Base-by-base conservation (phyloP, 371 early-diverging fungal species). In the Sporodiniella umbellata region DNA sequence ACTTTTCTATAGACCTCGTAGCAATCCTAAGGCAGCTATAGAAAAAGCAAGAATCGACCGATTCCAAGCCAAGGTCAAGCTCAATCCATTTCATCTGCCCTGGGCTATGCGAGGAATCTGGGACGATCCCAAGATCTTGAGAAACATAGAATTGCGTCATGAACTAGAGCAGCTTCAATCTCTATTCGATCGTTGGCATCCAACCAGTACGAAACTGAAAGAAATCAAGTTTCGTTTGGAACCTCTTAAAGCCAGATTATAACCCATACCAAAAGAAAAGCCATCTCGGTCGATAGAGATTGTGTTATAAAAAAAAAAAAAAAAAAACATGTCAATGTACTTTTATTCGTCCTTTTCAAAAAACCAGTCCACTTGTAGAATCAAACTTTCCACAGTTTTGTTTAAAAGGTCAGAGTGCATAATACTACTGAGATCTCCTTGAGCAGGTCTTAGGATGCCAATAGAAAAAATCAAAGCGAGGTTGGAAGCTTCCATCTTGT, bases 401-500 rank as follows among this genome's bases (percentile, higher is more conserved):
- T 74, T 82, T 24, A 74, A 79, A 23, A 75, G 69, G 31, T 79
- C 80, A 3, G 78, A 69, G 58, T 75, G 75, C 35, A 56, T 61
- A 23, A 78, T 80, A 45, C 77, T 73, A 18, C 72, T 68, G 11
- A 81, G 26, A 56, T 78, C 78, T 46, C 80, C 78, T 35, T 64
- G 66, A 8, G 62, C 58, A 2, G 79, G 64, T 25, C 83, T 68
- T 18, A 85, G 47, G 25, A 85, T 47, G 6, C 80, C 81, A 5
- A 81, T 78, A 0, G 90, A 89, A 62, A 93, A 91, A 6, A 91
- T 90, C 42, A 91, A 81, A 4, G 93, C 92, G 15, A 93, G 61
- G 62, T 92, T 93, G 3, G 83, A 72, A 19, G 86, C 66, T 54
- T 93, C 92, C 93, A 93, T 93, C 64, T 93, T 93, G 62, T 90